Conservation (phyloP, 192 early-diverging fungal species). For the Linnemannia exigua region DNA sequence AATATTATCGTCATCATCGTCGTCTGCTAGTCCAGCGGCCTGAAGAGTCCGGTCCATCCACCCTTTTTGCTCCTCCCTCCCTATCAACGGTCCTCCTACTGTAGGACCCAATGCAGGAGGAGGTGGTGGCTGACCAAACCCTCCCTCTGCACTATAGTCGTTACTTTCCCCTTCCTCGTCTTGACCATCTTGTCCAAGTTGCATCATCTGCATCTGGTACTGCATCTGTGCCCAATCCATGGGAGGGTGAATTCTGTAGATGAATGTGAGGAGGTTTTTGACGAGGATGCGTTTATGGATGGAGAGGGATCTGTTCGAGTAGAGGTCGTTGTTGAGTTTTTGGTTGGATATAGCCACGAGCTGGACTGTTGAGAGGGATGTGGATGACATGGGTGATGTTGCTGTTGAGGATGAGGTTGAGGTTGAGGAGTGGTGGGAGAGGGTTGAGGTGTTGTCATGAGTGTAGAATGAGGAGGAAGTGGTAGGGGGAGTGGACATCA, state of each 20-base stretch:
- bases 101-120: background rate
- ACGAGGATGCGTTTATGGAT: constrained; percentile 54
- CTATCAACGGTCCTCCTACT: constrained; percentile 12
- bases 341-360: constrained; percentile 35
- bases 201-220: constrained; percentile 14
- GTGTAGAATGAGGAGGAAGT: background rate
- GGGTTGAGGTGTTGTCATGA: background rate
- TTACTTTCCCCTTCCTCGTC: background rate
- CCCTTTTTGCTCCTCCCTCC: constrained; percentile 44
- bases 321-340: constrained; percentile 49
- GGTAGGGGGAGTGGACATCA: background rate
- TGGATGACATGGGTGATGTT: background rate
- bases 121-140: background rate
- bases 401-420: background rate
- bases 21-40: constrained; percentile 36
- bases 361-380: constrained; percentile 24
- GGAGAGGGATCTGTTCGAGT: constrained; percentile 41
- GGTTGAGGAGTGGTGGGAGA: background rate
- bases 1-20: constrained; percentile 24
- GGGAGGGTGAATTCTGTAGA: constrained; percentile 27
- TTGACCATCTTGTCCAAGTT: background rate
- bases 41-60: constrained; percentile 47
- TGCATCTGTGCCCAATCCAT: constrained; percentile 42
- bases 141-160: background rate
- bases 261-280: constrained; percentile 44